Percentiles rank a stretch among this genome's conserved stretches.
Conservation (phyloP, 108 stramenopile genomes). For the Skeletonema tropicum region DNA sequence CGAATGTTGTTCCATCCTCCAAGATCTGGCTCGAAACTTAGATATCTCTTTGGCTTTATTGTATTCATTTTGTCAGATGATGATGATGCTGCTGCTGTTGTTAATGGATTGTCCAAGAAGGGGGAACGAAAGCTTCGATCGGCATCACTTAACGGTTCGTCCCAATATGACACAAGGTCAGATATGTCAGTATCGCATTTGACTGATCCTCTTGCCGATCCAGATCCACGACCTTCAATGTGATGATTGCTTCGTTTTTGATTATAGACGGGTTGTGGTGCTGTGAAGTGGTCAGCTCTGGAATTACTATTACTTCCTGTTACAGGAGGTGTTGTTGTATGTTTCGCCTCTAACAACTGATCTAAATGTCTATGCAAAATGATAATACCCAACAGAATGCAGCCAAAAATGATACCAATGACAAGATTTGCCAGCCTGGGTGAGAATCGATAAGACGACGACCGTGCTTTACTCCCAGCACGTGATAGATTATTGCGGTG, state of each 20-base stretch:
- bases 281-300: background rate
- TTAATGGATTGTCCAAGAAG: conserved; percentile 27
- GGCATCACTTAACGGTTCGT: conserved; percentile 60
- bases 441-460: background rate
- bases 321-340: background rate
- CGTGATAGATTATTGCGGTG: background rate
- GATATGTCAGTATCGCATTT: conserved; percentile 28
- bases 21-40: conserved; percentile 65
- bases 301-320: background rate
- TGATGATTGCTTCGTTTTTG: background rate
- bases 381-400: background rate
- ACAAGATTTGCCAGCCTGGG: background rate
- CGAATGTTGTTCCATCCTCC: conserved; percentile 76
- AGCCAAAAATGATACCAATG: background rate
- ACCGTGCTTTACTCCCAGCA: background rate
- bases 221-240: conserved; percentile 9
- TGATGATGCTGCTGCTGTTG: background rate
- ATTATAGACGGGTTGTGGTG: background rate
- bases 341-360: background rate
- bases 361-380: background rate
- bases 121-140: conserved; percentile 60
- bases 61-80: background rate
- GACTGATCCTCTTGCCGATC: conserved; percentile 18
- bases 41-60: conserved; percentile 25
- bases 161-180: conserved; percentile 62